Evolutionary conservation across 305 asterid species (phyloP), one percentile per base, ranked within the genome.

Genomic region (Solanum aculeatissimum): DNA sequence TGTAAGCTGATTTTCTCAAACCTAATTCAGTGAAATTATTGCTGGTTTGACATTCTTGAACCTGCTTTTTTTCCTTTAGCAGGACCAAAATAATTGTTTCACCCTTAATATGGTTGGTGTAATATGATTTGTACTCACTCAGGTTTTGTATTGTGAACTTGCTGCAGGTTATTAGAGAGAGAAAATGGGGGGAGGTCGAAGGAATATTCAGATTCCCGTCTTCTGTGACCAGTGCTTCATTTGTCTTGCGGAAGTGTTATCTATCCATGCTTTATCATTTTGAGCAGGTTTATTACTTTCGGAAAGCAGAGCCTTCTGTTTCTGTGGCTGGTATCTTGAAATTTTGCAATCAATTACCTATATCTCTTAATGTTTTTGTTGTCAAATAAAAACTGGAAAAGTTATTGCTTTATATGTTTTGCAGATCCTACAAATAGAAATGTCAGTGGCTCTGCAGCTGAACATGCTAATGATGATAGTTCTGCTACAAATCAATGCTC

Each of bases 211-310:
- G 86, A 54, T 95, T 97, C 91, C 97, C 99, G 43, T 87, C 95
- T 81, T 91, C 97, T 49, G 89, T 94, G 81, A 95, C 98, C 58
- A 97, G 94, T 86, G 96, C 95, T 78, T 95, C 98, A 13, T 93
- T 95, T 84, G 93, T 93, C 81, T 89, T 97, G 75, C 90, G 99
- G 85, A 95, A 91, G 89, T 91, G 91, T 87, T 95, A 95, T 87
- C 92, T 93, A 32, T 95, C 98, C 3, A 83, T 88, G 91, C 97
- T 97, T 71, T 95, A 94, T 89, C 98, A 95, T 91, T 97, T 97
- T 77, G 98, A 97, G 93, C 98, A 95, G 92, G 98, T 91, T 81
- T 97, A 95, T 88, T 97, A 95, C 90, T 93, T 95, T 51, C 90
- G 98, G 86, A 97, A 91, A 91, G 94, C 92, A 89, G 91, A 87